Base-by-base conservation (phyloP, 345 rosid genomes). In the Isatis tinctoria region DNA sequence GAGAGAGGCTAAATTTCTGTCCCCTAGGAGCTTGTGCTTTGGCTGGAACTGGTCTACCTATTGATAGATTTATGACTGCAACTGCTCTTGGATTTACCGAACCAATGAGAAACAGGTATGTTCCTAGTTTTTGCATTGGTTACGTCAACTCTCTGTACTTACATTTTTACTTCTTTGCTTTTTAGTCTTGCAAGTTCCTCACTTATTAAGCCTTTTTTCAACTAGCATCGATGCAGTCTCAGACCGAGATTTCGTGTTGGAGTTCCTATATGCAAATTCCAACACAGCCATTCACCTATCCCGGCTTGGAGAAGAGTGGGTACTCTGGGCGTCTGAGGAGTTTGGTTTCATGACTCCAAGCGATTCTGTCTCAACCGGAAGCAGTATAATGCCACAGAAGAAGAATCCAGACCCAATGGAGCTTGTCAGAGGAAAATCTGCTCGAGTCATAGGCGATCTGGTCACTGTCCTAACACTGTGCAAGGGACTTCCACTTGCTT, bases 361-460 rank as follows among this genome's bases (percentile, higher is more conserved):
- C 45, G 98, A 95, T 79, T 78, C 92, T 5, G 96, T 92, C 61
- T 95, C 98, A 35, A 88, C 98, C 2, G 97, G 99, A 75, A 92
- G 99, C 54, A 95, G 98, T 78, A 95, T 95, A 80, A 95, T 95
- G 99, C 98, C 99, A 60, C 99, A 92, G 79, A 95, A 95, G 91
- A 92, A 95, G 81, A 95, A 92, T 80, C 98, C 98, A 44, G 98
- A 95, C 79, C 99, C 97, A 16, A 92, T 92, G 98, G 99, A 92
- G 72, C 99, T 95, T 74, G 96, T 92, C 52, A 86, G 96, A 47
- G 98, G 98, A 30, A 95, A 95, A 81, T 90, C 98, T 76, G 97
- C 93, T 22, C 77, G 96, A 78, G 91, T 87, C 59, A 82, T 95
- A 12, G 98, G 97, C 17, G 89, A 87, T 81, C 79, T 92, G 43